Evolutionary conservation across 2,329 filamentous ascomycete genomes (phyloP), one percentile per base, ranked within the genome.

Genomic region (Penicillium olsonii): DNA sequence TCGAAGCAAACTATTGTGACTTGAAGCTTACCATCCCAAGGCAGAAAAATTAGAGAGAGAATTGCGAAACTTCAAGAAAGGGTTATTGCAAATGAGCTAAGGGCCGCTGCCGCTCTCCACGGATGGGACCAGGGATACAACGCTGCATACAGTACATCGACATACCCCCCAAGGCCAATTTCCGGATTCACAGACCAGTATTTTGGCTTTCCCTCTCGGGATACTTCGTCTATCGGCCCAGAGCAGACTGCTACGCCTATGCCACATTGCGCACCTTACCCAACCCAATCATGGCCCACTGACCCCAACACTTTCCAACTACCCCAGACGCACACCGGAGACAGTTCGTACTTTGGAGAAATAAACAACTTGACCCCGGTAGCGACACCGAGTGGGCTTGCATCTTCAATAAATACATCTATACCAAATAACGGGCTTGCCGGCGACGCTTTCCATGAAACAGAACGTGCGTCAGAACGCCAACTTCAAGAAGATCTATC

Each of bases 51-150:
- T 29, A 56, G 66, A 37, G 66, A 68, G 24, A 63, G 66, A 5
- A 68, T 68, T 37, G 63, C 66, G 15, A 68, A 68, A 42, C 60
- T 68, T 2, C 66, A 68, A 49, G 66, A 68, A 29, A 65, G 65
- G 2, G 66, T 68, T 5, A 65, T 68, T 10, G 66, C 65, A 7
- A 68, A 65, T 42, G 66, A 68, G 40, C 59, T 68, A 1, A 54
- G 62, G 41, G 66, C 65, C 1, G 60, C 62, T 2, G 65, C 66
- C 3, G 60, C 48, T 18, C 45, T 66, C 2, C 61, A 65, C 29
- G 60, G 63, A 18, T 68, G 65, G 66, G 58, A 63, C 19, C 62
- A 58, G 29, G 40, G 54, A 4, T 61, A 50, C 18, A 52, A 49
- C 5, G 39, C 57, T 26, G 51, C 57, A 4, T 41, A 52, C 29